Evolutionary conservation across 495 filamentous ascomycete species (phyloP), one percentile per base, ranked within the genome.

Genomic region (Penicillium manginii): DNA sequence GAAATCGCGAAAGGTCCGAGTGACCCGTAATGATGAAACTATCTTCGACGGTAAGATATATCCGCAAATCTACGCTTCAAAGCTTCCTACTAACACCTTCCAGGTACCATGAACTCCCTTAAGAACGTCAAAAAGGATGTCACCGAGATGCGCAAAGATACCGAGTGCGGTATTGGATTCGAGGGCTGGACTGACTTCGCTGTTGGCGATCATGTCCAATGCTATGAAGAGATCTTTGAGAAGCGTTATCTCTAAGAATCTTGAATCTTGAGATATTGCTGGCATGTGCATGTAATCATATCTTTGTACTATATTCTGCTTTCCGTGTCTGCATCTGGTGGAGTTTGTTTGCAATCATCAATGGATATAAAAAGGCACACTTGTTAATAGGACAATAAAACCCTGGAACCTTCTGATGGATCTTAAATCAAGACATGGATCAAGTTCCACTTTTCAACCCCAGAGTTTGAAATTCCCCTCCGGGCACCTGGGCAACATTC

Each of bases 81-180:
- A 45, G 3, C 4, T 7, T 45, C 8, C 18, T 50, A 23, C 57
- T 61, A 35, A 59, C 42, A 14, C 35, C 49, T 17, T 31, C 33
- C 48, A 96, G 93, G 93, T 54, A 77, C 80, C 9, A 80, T 98
- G 14, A 78, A 84, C 18, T 90, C 89, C 2, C 83, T 99, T 31
- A 98, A 94, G 78, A 89, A 93, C 63, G 84, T 89, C 69, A 96
- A 98, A 82, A 94, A 96, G 63, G 91, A 97, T 66, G 87, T 92
- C 7, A 77, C 78, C 8, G 90, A 96, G 66, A 92, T 93, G 85
- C 87, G 85, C 64, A 98, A 96, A 79, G 92, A 91, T 40, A 85
- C 79, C 42, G 96, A 99, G 70, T 99, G 96, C 65, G 96, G 96
- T 50, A 88, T 99, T 58, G 85, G 82, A 37, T 97, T 99, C 65